Conservation (phyloP, 306 rosid genomes). For the Rosa multiflora region DNA sequence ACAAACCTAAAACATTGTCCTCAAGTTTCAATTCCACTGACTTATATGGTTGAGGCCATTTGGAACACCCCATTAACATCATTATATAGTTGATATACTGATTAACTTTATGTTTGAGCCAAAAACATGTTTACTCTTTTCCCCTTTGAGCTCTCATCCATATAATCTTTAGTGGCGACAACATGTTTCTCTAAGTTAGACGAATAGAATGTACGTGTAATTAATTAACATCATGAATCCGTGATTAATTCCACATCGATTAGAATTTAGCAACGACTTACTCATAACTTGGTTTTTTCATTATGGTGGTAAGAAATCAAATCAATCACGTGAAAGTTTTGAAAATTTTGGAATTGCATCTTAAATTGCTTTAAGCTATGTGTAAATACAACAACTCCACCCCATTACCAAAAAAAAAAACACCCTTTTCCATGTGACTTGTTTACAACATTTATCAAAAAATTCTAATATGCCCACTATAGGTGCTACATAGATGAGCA, state of each 20-base stretch:
- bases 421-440: neutral
- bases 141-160: too few relatives aligned
- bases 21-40: neutral
- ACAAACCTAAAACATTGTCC: neutral
- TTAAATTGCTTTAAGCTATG: neutral
- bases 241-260: neutral
- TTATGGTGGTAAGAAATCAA: neutral
- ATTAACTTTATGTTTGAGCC: neutral
- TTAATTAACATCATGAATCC: neutral
- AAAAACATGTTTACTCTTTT: too few relatives aligned
- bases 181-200: too few relatives aligned
- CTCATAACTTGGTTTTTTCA: neutral
- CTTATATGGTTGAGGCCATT: neutral
- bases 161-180: too few relatives aligned
- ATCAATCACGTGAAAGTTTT: neutral
- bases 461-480: conserved; percentile 2
- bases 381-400: neutral
- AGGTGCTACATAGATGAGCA: neutral
- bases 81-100: neutral
- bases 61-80: conserved; percentile 9
- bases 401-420: neutral
- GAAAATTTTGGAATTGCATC: neutral
- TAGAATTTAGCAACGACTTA: neutral
- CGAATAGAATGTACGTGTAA: too few relatives aligned
- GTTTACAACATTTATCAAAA: neutral